Evolutionary conservation across 768 basidiomycete genomes (phyloP).

Genomic region (Imleria badia): DNA sequence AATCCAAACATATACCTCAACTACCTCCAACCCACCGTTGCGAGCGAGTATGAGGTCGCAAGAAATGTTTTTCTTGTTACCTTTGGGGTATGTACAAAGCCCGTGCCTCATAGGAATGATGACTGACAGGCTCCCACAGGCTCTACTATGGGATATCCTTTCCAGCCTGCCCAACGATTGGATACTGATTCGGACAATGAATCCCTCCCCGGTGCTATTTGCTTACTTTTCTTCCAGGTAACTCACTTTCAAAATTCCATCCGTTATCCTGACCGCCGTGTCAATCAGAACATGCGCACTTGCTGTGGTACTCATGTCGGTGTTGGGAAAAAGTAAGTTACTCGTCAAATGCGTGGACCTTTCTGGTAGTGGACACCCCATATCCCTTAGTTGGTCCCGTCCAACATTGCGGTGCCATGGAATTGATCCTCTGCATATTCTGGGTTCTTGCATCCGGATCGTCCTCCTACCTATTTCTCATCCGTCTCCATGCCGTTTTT

Average conservation of each 20-base stretch:
- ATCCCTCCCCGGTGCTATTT: slow-evolving; percentile 14
- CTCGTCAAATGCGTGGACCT: background rate
- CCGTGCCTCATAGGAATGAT: background rate
- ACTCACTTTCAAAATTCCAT: background rate
- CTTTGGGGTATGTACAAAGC: slow-evolving; percentile 20
- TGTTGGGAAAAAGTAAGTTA: slow-evolving; percentile 20
- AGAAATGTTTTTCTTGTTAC: slow-evolving; percentile 21
- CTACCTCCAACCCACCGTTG: slow-evolving; percentile 22
- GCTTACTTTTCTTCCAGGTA: slow-evolving; percentile 28
- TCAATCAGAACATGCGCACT: slow-evolving; percentile 18
- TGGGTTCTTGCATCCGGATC: slow-evolving; percentile 24
- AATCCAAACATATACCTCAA: slow-evolving; percentile 27
- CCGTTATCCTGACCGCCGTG: slow-evolving; percentile 3
- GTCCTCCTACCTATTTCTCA: slow-evolving; percentile 39
- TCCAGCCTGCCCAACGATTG: slow-evolving; percentile 23
- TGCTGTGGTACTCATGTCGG: slow-evolving; percentile 15
- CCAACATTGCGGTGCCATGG: slow-evolving; percentile 16
- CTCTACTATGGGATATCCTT: slow-evolving; percentile 27
- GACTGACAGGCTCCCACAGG: slow-evolving; percentile 12
- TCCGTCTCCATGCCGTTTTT: slow-evolving; percentile 39
- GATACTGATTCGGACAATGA: slow-evolving; percentile 15
- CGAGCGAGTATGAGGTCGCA: slow-evolving; percentile 18
- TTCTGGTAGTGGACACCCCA: background rate
- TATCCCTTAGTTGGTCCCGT: slow-evolving; percentile 23
- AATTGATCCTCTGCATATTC: slow-evolving; percentile 14